A percentile compares a stretch with the other conserved stretches of the same genome.
Evolutionary conservation across 1,284 basidiomycete genomes (phyloP).

Genomic region (Fomes fomentarius): DNA sequence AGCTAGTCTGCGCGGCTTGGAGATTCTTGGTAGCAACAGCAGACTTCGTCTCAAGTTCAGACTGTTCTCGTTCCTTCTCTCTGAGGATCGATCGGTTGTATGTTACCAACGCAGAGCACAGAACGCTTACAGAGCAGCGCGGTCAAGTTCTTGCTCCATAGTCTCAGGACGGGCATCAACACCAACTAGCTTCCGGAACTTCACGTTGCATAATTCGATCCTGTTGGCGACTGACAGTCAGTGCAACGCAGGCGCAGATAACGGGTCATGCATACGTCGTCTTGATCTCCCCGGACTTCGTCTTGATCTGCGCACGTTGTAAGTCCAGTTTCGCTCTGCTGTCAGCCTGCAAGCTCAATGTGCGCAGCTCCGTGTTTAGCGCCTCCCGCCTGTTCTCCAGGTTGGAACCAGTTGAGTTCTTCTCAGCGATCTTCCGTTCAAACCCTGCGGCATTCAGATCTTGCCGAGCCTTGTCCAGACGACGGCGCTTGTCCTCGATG

Average conservation of each 20-base stretch:
- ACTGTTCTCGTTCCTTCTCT: slow-evolving; percentile 66
- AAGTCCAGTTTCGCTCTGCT: slow-evolving; percentile 81
- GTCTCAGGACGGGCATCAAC: slow-evolving; percentile 59
- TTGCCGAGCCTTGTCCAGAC: slow-evolving; percentile 57
- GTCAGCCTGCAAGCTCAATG: slow-evolving; percentile 82
- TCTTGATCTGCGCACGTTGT: slow-evolving; percentile 70
- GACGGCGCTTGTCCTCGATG: slow-evolving; percentile 66
- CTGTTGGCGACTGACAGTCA: slow-evolving; percentile 43
- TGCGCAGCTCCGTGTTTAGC: slow-evolving; percentile 74
- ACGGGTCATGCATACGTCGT: slow-evolving; percentile 54
- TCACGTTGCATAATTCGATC: slow-evolving; percentile 59
- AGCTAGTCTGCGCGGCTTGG: slow-evolving; percentile 63
- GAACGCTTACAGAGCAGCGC: slow-evolving; percentile 54
- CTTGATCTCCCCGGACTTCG: slow-evolving; percentile 66
- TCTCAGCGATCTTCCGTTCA: slow-evolving; percentile 71
- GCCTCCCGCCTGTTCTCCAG: slow-evolving; percentile 77
- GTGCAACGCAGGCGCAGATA: neutral
- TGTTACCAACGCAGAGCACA: neutral
- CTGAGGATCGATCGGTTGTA: slow-evolving; percentile 39
- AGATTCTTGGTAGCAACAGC: slow-evolving; percentile 55
- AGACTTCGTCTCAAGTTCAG: slow-evolving; percentile 55
- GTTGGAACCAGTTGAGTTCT: slow-evolving; percentile 53
- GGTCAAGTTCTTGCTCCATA: slow-evolving; percentile 75
- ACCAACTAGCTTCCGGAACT: slow-evolving; percentile 68
- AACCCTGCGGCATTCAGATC: slow-evolving; percentile 67